Conservation (phyloP, 1,284 basidiomycete species). For the Pseudozyma sp. region DNA sequence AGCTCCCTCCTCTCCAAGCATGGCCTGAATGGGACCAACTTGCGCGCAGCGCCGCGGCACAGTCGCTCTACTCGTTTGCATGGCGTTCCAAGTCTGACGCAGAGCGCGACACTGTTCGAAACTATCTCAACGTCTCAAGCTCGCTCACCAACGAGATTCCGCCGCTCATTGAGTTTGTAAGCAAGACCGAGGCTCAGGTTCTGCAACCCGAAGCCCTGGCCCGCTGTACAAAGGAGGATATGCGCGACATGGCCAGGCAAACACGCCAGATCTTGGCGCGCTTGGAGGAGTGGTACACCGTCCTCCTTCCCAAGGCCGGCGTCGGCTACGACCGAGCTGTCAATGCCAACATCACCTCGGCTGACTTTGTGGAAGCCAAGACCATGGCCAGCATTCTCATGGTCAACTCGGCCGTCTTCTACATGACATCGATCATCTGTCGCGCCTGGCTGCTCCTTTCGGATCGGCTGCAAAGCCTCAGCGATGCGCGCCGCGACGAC, state of each 20-base stretch:
- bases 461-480: slow-evolving; percentile 27
- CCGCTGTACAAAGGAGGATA: slow-evolving; percentile 30
- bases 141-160: slow-evolving; percentile 21
- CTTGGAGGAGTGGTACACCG: slow-evolving; percentile 25
- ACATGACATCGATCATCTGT: slow-evolving; percentile 33
- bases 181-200: slow-evolving; percentile 16
- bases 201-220: slow-evolving; percentile 22
- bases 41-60: slow-evolving; percentile 6
- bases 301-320: slow-evolving; percentile 9
- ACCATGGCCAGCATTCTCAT: slow-evolving; percentile 19
- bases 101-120: slow-evolving; percentile 18
- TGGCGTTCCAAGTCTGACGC: slow-evolving; percentile 16
- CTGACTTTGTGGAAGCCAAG: slow-evolving; percentile 18
- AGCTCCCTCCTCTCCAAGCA: slow-evolving; percentile 18
- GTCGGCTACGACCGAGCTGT: slow-evolving; percentile 18
- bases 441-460: slow-evolving; percentile 31
- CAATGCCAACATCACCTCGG: slow-evolving; percentile 8
- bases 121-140: not conserved
- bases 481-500: slow-evolving; percentile 8
- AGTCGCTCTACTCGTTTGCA: slow-evolving; percentile 2
- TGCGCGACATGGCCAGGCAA: slow-evolving; percentile 28
- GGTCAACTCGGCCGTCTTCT: slow-evolving; percentile 28
- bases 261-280: slow-evolving; percentile 24
- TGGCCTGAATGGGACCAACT: slow-evolving; percentile 23
- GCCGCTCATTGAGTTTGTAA: slow-evolving; percentile 16